Evolutionary conservation across 495 filamentous ascomycete genomes (phyloP).

Genomic region (Penicillium silybi): DNA sequence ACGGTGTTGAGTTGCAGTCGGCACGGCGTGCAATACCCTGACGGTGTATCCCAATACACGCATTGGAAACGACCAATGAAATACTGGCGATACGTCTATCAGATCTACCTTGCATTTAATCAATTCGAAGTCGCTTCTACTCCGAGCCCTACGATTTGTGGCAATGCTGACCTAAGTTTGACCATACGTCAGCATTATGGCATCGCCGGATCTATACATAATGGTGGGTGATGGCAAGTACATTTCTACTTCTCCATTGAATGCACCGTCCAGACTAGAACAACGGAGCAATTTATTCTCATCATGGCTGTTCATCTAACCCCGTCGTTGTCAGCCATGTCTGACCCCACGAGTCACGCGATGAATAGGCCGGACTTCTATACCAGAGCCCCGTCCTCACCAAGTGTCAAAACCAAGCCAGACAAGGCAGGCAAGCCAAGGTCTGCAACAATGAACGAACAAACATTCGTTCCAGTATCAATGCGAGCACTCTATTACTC

Average conservation of each 20-base stretch:
- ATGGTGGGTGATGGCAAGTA: not conserved
- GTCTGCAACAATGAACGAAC: slow-evolving; percentile 33
- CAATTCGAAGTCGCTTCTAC: no score
- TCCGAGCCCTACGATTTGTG: not conserved
- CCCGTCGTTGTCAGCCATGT: not conserved
- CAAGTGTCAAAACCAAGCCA: slow-evolving; percentile 14
- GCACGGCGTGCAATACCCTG: not conserved
- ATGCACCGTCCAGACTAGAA: not conserved
- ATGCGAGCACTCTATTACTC: slow-evolving; percentile 43
- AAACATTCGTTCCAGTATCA: slow-evolving; percentile 29
- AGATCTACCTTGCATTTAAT: not conserved
- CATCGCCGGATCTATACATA: slow-evolving; percentile 1
- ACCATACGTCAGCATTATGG: slow-evolving; percentile 22
- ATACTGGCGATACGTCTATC: not conserved
- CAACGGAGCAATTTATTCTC: not conserved
- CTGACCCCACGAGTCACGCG: not conserved
- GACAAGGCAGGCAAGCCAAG: slow-evolving; percentile 11
- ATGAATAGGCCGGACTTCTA: not conserved
- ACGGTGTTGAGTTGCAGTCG: not conserved
- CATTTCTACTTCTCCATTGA: not conserved
- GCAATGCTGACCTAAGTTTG: slow-evolving; percentile 4
- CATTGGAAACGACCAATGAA: not conserved
- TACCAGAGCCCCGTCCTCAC: not conserved
- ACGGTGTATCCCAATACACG: not conserved
- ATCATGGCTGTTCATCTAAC: not conserved